Conservation (phyloP, 805 yeast species). For the Nakazawaea laoshanensis region DNA sequence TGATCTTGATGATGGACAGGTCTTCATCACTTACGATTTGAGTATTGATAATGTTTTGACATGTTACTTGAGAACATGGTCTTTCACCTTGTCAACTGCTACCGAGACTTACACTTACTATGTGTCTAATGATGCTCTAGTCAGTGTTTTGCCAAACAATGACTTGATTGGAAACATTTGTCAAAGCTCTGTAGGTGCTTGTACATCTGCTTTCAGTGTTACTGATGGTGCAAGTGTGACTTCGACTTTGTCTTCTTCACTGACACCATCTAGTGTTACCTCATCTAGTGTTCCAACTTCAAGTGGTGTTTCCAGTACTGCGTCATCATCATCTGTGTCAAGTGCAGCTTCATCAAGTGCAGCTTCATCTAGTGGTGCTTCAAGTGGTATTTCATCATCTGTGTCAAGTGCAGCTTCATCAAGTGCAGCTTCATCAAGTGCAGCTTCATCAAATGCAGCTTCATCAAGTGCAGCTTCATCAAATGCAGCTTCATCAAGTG, state of each 20-base stretch:
- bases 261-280: too few species aligned
- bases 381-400: too few species aligned
- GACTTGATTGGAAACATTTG: neutral
- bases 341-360: neutral
- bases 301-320: too few species aligned
- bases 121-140: neutral
- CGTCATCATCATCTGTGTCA: too few species aligned
- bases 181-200: neutral
- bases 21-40: slow-evolving; percentile 1
- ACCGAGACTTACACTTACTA: neutral
- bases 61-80: slow-evolving; percentile 2
- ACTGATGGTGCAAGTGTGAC: too few species aligned
- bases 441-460: neutral
- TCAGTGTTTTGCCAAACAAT: neutral
- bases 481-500: neutral
- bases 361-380: neutral
- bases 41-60: neutral
- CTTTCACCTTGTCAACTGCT: too few species aligned
- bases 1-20: slow-evolving; percentile 1
- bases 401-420: neutral
- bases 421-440: neutral
- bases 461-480: slow-evolving; percentile 2
- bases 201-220: neutral
- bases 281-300: too few species aligned
- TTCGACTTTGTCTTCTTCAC: too few species aligned